Conservation (phyloP, 148 eudicot genomes). For the Persicaria tinctoria region DNA sequence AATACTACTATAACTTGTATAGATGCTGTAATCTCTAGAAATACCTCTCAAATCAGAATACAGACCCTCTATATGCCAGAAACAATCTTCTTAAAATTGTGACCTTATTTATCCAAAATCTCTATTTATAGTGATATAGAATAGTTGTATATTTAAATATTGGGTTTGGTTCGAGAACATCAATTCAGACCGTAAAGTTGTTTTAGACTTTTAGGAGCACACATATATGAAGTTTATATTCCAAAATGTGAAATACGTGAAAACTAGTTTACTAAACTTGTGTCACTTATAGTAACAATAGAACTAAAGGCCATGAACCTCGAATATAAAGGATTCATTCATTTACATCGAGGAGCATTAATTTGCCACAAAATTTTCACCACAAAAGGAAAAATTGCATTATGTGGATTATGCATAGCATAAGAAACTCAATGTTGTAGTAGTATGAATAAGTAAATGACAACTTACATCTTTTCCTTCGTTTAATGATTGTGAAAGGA, state of each 20-base stretch:
- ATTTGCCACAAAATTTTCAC: background rate
- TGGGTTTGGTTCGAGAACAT: background rate
- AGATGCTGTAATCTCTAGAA: background rate
- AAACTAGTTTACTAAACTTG: too few species aligned
- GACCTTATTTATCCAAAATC: background rate
- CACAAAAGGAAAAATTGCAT: background rate
- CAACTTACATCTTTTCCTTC: slow-evolving; percentile 61
- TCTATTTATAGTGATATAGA: background rate
- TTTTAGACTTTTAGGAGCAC: background rate
- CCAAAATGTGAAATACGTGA: too few species aligned
- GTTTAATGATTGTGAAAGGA: slow-evolving; percentile 70
- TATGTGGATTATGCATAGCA: background rate
- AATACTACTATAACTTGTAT: background rate
- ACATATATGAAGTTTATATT: too few species aligned
- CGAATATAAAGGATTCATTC: background rate
- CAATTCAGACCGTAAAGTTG: background rate
- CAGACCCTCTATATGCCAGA: background rate
- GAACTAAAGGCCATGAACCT: background rate
- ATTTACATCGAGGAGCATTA: background rate
- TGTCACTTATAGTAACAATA: background rate
- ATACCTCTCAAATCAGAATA: background rate
- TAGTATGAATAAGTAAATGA: background rate
- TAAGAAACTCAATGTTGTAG: background rate
- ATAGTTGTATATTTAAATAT: background rate
- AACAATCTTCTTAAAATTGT: background rate